phyloP scores from a whole-genome alignment of 2,329 filamentous ascomycete genomes.

The Pseudogymnoascus sp. region DNA sequence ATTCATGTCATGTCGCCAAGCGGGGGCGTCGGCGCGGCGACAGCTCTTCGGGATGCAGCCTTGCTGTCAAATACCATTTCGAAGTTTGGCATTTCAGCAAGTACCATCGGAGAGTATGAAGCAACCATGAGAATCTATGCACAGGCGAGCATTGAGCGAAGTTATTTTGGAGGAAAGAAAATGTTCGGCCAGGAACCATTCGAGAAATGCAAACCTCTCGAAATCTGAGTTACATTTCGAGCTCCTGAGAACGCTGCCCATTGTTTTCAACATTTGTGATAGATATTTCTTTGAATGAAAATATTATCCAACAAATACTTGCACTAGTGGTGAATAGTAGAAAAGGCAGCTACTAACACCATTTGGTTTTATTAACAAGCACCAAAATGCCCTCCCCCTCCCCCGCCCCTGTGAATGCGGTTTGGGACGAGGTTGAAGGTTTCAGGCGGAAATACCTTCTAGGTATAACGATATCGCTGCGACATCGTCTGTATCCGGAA shows the following conservation, averaged over 20 bases:
- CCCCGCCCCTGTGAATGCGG: neutral
- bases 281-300: neutral
- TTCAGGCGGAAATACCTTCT: neutral
- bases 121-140: neutral
- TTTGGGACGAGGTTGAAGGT: neutral
- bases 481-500: neutral
- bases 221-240: neutral
- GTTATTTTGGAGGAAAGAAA: neutral
- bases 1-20: conserved; percentile 15
- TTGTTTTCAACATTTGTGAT: neutral
- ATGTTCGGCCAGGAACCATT: neutral
- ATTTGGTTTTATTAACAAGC: neutral
- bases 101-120: neutral
- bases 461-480: neutral
- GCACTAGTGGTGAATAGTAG: neutral
- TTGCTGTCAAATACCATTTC: conserved; percentile 9
- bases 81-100: neutral
- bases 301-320: neutral
- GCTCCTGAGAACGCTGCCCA: neutral
- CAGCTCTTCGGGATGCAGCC: neutral
- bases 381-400: neutral
- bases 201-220: neutral
- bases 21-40: neutral
- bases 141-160: neutral
- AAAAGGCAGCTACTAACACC: neutral